Percentiles rank a stretch among this genome's conserved stretches.
Conservation (phyloP, 495 filamentous ascomycete genomes). For the Aspergillus haitiensis region DNA sequence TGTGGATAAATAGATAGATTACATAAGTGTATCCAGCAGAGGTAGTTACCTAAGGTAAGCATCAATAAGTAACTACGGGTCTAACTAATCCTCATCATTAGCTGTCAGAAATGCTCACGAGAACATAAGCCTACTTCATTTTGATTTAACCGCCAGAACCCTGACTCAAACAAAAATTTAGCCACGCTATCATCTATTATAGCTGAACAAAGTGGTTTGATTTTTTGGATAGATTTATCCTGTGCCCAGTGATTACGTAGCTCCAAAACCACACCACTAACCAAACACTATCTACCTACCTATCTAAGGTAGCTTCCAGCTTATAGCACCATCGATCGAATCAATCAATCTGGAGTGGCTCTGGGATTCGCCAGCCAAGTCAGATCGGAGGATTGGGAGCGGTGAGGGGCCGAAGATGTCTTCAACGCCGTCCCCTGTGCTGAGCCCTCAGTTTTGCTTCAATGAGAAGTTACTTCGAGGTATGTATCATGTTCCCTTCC, state of each 20-base stretch:
- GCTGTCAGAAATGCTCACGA: too few species aligned
- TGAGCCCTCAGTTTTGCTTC: slow-evolving; percentile 94
- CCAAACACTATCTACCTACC: neutral
- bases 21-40: too few species aligned
- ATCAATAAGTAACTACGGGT: too few species aligned
- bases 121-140: neutral
- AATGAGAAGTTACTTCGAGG: slow-evolving; percentile 81
- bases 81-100: too few species aligned
- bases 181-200: too few species aligned
- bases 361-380: slow-evolving; percentile 33
- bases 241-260: too few species aligned
- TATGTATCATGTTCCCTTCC: slow-evolving; percentile 33
- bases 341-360: slow-evolving; percentile 46
- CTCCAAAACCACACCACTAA: neutral
- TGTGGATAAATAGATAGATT: too few species aligned
- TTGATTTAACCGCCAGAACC: neutral
- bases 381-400: slow-evolving; percentile 25
- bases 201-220: too few species aligned
- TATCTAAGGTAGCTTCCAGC: slow-evolving; percentile 5
- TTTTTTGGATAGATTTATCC: neutral
- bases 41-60: too few species aligned
- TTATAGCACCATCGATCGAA: neutral
- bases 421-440: slow-evolving; percentile 52
- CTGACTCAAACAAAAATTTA: too few species aligned
- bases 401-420: slow-evolving; percentile 53